phyloP scores from a whole-genome alignment of 225 moss, liverwort and hornwort genomes.

The Marchantia polymorpha region DNA sequence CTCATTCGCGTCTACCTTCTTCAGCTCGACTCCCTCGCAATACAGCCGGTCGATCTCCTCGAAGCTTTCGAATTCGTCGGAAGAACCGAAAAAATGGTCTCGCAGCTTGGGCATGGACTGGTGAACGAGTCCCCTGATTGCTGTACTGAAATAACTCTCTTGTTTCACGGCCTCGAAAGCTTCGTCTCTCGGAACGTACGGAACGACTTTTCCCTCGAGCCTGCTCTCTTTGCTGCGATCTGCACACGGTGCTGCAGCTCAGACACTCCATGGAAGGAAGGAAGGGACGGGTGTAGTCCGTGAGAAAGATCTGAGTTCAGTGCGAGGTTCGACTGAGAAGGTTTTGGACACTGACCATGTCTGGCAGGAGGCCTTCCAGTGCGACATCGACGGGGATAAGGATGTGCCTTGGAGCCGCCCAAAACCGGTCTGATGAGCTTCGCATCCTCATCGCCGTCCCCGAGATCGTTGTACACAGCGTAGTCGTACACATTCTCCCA shows the following conservation, averaged over 20 bases:
- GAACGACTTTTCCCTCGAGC: background rate
- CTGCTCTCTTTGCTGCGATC: slow-evolving; percentile 37
- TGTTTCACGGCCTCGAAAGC: slow-evolving; percentile 37
- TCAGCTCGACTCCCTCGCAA: slow-evolving; percentile 19
- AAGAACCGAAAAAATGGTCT: slow-evolving; percentile 26
- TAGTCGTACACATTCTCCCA: slow-evolving; percentile 84
- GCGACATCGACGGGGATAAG: slow-evolving; percentile 83
- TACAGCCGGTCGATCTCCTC: slow-evolving; percentile 43
- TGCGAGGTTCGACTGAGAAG: background rate
- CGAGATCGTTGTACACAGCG: slow-evolving; percentile 77
- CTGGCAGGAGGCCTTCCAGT: slow-evolving; percentile 61
- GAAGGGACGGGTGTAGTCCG: too few species aligned
- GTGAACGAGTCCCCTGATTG: slow-evolving; percentile 33
- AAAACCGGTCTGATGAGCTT: slow-evolving; percentile 42
- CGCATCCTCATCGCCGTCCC: slow-evolving; percentile 34
- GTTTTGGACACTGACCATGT: slow-evolving; percentile 34
- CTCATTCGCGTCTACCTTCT: slow-evolving; percentile 1
- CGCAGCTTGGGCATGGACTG: slow-evolving; percentile 8
- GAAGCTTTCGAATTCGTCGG: slow-evolving; percentile 42
- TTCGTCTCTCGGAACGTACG: slow-evolving; percentile 53
- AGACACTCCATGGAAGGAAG: too few species aligned
- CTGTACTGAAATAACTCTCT: slow-evolving; percentile 14
- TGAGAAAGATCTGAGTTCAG: background rate
- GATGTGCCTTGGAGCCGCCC: slow-evolving; percentile 52
- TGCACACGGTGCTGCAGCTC: background rate